These are phyloP conservation scores for Shiraia sp. DNA, from an alignment of 2,329 filamentous ascomycete genomes.

Conservation along the genomic window DNA sequence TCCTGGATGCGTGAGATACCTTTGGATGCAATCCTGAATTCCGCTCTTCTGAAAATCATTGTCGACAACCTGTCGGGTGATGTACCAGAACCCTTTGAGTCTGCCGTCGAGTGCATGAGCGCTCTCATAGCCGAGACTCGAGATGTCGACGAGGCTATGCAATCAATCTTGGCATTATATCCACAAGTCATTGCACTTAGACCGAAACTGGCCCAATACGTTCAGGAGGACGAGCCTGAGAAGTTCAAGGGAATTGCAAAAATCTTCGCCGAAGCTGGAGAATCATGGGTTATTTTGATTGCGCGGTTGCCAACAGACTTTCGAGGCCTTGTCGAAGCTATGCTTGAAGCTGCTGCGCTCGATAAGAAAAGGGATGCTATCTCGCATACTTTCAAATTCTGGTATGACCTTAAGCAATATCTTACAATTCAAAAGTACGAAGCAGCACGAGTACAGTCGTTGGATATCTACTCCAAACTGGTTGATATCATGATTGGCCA, in stretches of 20 bases:
- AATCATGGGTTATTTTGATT: slow-evolving; percentile 91
- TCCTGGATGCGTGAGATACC: slow-evolving; percentile 96
- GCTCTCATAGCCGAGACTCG: slow-evolving; percentile 88
- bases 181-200: slow-evolving; percentile 77
- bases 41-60: slow-evolving; percentile 79
- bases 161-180: slow-evolving; percentile 80
- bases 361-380: slow-evolving; percentile 92
- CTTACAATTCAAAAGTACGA: slow-evolving; percentile 89
- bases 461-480: slow-evolving; percentile 83
- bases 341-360: slow-evolving; percentile 87
- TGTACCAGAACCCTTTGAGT: slow-evolving; percentile 68
- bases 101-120: slow-evolving; percentile 90
- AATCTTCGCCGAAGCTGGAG: slow-evolving; percentile 89
- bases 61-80: slow-evolving; percentile 77
- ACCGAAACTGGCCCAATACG: slow-evolving; percentile 74
- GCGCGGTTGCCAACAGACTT: slow-evolving; percentile 83
- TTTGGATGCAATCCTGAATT: slow-evolving; percentile 78
- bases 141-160: slow-evolving; percentile 88
- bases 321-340: slow-evolving; percentile 80
- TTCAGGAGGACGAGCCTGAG: slow-evolving; percentile 81
- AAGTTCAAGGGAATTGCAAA: slow-evolving; percentile 86
- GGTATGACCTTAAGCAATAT: slow-evolving; percentile 98
- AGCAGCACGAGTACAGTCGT: slow-evolving; percentile 73
- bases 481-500: slow-evolving; percentile 93
- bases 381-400: slow-evolving; percentile 92